Evolutionary conservation across 805 yeast species (phyloP), one percentile per base, ranked within the genome.

Genomic region (Metschnikowia gelsemii): DNA sequence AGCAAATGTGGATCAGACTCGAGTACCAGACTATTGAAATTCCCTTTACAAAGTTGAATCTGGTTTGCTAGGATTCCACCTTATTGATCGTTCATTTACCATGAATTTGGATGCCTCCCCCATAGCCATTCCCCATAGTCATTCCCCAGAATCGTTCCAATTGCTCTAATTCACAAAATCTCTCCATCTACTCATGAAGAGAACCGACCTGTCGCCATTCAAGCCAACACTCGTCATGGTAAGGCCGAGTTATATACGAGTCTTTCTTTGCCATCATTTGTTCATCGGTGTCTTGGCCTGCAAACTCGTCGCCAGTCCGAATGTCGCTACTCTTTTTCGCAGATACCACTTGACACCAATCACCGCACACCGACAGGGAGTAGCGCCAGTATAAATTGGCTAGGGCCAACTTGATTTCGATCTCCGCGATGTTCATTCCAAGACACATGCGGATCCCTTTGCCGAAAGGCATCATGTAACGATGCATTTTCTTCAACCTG

Each of bases 381-480:
- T 56, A 78, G 35, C 74, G 68, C 70, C 76, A 73, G 54, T 80
- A 76, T 12, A 83, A 55, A 43, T 72, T 70, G 8, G 80, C 76
- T 18, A 79, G 52, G 13, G 75, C 71, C 32, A 80, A 54, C 55
- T 82, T 83, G 68, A 83, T 80, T 55, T 82, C 89, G 30, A 76
- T 74, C 14, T 75, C 58, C 0, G 89, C 89, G 25, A 83, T 55
- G 55, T 83, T 72, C 79, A 79, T 72, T 1, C 91, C 90, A 40
- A 82, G 62, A 52, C 91, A 84, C 87, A 81, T 82, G 48, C 88
- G 64, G 14, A 79, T 68, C 2, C 90, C 91, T 23, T 79, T 75
- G 1, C 90, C 89, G 64, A 84, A 84, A 0, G 84, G 80, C 72
- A 82, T 73, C 70, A 82, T 75, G 51, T 68, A 68, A 40, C 64